A percentile compares a stretch with the other conserved stretches of the same genome.
phyloP scores from a whole-genome alignment of 345 rosid species.

The Lumnitzera littorea region DNA sequence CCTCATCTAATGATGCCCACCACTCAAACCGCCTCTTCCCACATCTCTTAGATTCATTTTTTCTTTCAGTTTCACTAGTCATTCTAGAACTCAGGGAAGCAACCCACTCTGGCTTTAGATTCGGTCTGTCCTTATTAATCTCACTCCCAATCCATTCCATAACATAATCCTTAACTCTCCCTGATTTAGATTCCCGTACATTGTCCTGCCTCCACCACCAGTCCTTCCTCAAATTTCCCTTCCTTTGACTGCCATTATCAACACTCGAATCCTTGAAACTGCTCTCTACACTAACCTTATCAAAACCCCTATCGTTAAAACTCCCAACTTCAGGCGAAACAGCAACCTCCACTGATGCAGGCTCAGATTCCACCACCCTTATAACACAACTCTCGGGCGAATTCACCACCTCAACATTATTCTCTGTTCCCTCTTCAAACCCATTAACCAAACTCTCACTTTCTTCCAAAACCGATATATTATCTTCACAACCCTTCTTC shows the following conservation, averaged over 20 bases:
- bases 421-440: constrained; percentile 47
- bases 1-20: constrained; percentile 85
- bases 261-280: constrained; percentile 13
- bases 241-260: constrained; percentile 14
- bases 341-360: constrained; percentile 42
- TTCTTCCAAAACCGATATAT: constrained; percentile 56
- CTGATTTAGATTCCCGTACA: constrained; percentile 24
- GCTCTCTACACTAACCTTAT: constrained; percentile 29
- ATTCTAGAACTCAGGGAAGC: constrained; percentile 21
- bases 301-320: constrained; percentile 18
- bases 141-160: constrained; percentile 92
- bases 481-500: constrained; percentile 30
- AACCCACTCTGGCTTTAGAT: constrained; percentile 47
- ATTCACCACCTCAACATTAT: constrained; percentile 36
- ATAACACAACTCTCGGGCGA: constrained; percentile 41
- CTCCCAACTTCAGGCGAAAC: constrained; percentile 21
- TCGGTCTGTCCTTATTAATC: constrained; percentile 69
- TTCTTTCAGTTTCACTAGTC: constrained; percentile 12
- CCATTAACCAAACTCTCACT: constrained; percentile 61
- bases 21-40: constrained; percentile 53
- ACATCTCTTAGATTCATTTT: constrained; percentile 37
- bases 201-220: constrained; percentile 72
- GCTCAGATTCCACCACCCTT: constrained; percentile 20
- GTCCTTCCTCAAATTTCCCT: constrained; percentile 30
- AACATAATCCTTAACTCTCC: constrained; percentile 70